Evolutionary conservation across 345 rosid genomes (phyloP), one percentile per base, ranked within the genome.

Genomic region (Rhizophora mangle): DNA sequence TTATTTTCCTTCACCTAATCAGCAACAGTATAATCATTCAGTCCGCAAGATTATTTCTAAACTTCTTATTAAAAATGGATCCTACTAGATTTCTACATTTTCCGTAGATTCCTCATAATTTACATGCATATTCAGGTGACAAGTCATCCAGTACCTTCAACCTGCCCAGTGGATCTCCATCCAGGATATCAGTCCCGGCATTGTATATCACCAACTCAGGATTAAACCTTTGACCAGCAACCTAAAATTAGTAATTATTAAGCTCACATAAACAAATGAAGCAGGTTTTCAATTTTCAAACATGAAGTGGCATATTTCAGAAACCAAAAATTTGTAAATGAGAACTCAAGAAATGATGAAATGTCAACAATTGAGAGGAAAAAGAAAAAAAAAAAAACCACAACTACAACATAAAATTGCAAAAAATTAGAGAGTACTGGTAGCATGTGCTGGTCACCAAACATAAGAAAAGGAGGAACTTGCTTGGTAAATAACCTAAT

Each of bases 111-210:
- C 49, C 49, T 43, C 49, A 43, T 43, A 43, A 43, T 43, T 43
- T 43, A 43, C 16, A 65, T 34, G 30, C 34, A 36, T 37, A 54
- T 52, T n/a, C 37, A 11, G 52, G 2, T 0, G 5, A 61, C 21
- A 49, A 51, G 37, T 24, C 6, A 51, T 27, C 7, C 6, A 26
- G 30, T 69, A 89, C 98, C 95, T 91, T 88, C 74, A 94, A 79
- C 76, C 72, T 72, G 53, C 98, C 97, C 59, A 94, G 79, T 73
- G 98, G 98, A 82, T 94, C 98, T 65, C 97, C 98, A 65, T 94
- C 95, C 39, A 94, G 85, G 77, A 94, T 88, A 80, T 94, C 98
- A 1, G 98, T 94, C 30, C 98, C 98, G 58, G 98, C 98, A 83
- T 94, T 94, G 84, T 88, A 94, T 52, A 94, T 36, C 70, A 94